Evolutionary conservation across 768 basidiomycete genomes (phyloP).

Genomic region (Termitomyces sp.): DNA sequence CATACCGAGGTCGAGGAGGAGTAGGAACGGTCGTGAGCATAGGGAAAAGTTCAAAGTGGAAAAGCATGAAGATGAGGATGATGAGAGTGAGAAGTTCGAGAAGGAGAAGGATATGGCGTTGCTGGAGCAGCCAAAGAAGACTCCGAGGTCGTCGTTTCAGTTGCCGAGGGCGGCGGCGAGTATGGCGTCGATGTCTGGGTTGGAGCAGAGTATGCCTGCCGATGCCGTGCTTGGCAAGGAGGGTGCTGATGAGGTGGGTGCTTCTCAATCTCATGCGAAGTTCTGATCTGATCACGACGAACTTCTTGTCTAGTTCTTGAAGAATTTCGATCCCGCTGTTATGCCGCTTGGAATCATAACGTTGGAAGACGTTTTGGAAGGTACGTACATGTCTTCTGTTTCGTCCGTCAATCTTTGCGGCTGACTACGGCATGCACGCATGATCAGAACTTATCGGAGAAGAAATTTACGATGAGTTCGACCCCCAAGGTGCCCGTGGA

Average conservation of each 20-base stretch:
- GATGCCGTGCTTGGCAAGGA: conserved; percentile 79
- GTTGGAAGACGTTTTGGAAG: conserved; percentile 89
- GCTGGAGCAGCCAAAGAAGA: conserved; percentile 21
- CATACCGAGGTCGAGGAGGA: not conserved
- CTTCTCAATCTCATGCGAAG: not conserved
- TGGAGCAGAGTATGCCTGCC: conserved; percentile 85
- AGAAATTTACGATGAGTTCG: conserved; percentile 91
- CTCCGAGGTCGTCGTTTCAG: conserved; percentile 31
- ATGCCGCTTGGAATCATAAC: conserved; percentile 91
- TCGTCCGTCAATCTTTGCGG: not conserved
- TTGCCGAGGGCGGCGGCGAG: conserved; percentile 35
- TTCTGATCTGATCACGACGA: not conserved
- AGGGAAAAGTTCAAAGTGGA: not conserved
- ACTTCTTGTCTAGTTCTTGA: conserved; percentile 54
- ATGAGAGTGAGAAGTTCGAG: not conserved
- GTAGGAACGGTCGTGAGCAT: not conserved
- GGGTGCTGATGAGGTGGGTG: conserved; percentile 64
- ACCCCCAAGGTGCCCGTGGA: conserved; percentile 66
- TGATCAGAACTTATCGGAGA: conserved; percentile 80
- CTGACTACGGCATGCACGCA: not conserved
- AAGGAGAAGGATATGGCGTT: conserved; percentile 6
- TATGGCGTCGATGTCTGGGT: conserved; percentile 39
- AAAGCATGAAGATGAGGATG: conserved; percentile 6
- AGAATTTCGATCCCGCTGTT: conserved; percentile 74
- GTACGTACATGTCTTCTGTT: conserved; percentile 26